Base-by-base conservation (phyloP, 1,139 yeast genomes). In the Pichia inconspicua region DNA sequence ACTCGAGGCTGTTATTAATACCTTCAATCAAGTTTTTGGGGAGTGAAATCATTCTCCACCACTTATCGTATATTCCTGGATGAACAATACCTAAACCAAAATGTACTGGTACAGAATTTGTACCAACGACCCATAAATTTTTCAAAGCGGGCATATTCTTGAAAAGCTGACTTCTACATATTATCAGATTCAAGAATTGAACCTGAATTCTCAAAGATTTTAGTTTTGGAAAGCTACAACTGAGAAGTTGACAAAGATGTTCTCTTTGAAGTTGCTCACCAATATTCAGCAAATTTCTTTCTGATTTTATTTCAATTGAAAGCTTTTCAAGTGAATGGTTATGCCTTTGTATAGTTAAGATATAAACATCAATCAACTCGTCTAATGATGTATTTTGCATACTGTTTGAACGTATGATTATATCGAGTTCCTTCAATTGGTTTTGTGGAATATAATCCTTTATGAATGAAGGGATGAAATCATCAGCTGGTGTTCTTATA, bases 21-120 rank as follows among this genome's bases (percentile, higher is more conserved):
- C 43, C 43, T 4, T 52, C 52, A 14, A 60, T 46, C 32, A 61
- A 50, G 10, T 48, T 35, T 30, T 46, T 47, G 3, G 65, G 66
- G 11, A 77, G 73, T 55, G 77, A 80, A 54, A 77, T 80, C 1
- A 78, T 78, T 49, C 77, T 70, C 52, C 70, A 68, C 83, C 84
- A 79, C 49, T 74, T 76, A 58, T 78, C 83, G 55, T 71, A 72
- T 2, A 79, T 67, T 2, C 77, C 76, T 4, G 80, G 80, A 57
- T 77, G 78, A 4, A 69, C 66, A 65, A 73, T 75, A 15, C 77
- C 80, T 27, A 75, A 60, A 0, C 82, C 84, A 66, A 78, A 68
- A 58, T 77, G 78, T 6, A 74, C 68, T 0, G 80, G 81, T 4
- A 80, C 79, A 0, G 82, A 74, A 25, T 71, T 70, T 22, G 70